A percentile compares a stretch with the other conserved stretches of the same genome.
These are phyloP conservation scores for Grosmannia penicillata DNA, from an alignment of 2,329 filamentous ascomycete genomes.

Conservation along the genomic window DNA sequence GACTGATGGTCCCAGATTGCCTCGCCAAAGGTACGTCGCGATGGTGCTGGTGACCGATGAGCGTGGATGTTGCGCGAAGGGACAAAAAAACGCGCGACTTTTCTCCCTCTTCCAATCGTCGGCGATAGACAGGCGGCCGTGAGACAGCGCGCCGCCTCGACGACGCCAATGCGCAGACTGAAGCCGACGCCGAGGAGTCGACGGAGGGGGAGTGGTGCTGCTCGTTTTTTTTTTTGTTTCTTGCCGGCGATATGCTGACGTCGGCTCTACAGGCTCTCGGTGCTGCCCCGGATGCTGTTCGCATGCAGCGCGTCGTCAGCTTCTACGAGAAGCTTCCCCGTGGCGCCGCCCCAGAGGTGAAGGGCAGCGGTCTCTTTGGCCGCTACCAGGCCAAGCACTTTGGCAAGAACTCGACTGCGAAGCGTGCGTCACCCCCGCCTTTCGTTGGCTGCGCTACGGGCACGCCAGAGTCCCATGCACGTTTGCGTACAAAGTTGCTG, in stretches of 20 bases:
- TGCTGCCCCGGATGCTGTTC: slow-evolving; percentile 84
- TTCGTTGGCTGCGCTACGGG: too few relatives aligned
- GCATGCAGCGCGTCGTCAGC: slow-evolving; percentile 94
- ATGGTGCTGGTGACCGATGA: not conserved
- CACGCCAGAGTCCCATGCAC: too few relatives aligned
- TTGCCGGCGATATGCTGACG: slow-evolving; percentile 1
- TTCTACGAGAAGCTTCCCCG: slow-evolving; percentile 99
- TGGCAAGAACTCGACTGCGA: slow-evolving; percentile 77
- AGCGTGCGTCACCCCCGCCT: slow-evolving; percentile 51
- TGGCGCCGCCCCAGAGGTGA: slow-evolving; percentile 69
- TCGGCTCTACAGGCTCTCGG: slow-evolving; percentile 60
- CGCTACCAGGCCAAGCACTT: slow-evolving; percentile 85
- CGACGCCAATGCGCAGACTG: too few relatives aligned
- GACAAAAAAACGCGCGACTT: slow-evolving; percentile 6
- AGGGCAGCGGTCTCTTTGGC: slow-evolving; percentile 69
- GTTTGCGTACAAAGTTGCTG: not conserved
- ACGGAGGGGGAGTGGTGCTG: not conserved
- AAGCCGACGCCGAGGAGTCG: too few relatives aligned
- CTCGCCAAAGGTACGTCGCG: slow-evolving; percentile 61
- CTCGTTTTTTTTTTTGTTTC: not conserved
- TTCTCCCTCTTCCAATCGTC: not conserved
- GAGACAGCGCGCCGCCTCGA: too few relatives aligned
- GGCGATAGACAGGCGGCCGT: too few relatives aligned
- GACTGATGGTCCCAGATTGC: slow-evolving; percentile 43
- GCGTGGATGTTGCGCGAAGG: not conserved